Evolutionary conservation across 768 basidiomycete species (phyloP).

Genomic region (Boletus pseudopeckii): DNA sequence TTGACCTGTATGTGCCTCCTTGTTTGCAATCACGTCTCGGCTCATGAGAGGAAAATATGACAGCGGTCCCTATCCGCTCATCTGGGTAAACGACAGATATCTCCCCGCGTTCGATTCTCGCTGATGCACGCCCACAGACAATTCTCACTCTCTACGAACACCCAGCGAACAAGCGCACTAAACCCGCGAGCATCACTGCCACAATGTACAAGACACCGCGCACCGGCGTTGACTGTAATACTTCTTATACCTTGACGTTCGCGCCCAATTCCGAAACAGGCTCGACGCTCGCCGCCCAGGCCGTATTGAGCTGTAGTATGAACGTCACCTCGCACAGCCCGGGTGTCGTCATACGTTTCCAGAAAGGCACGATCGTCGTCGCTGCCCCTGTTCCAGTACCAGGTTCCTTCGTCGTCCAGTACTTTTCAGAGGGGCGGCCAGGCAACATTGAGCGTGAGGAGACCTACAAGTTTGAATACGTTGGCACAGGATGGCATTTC

Average conservation of each 20-base stretch:
- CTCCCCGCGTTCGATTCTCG: not conserved
- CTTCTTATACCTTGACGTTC: slow-evolving; percentile 43
- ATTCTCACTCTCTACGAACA: slow-evolving; percentile 46
- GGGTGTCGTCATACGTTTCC: slow-evolving; percentile 39
- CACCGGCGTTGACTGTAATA: slow-evolving; percentile 43
- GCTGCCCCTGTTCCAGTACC: slow-evolving; percentile 36
- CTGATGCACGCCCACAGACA: slow-evolving; percentile 31
- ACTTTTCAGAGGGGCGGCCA: slow-evolving; percentile 33
- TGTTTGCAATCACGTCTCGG: not conserved
- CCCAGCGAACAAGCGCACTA: slow-evolving; percentile 40
- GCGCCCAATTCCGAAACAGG: slow-evolving; percentile 21
- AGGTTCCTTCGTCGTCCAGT: slow-evolving; percentile 27
- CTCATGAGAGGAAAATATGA: not conserved
- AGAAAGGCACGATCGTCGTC: slow-evolving; percentile 42
- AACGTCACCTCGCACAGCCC: slow-evolving; percentile 29
- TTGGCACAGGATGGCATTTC: slow-evolving; percentile 45
- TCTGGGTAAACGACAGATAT: not conserved
- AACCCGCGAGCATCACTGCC: slow-evolving; percentile 37
- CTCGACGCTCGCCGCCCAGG: slow-evolving; percentile 33
- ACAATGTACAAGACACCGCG: slow-evolving; percentile 43
- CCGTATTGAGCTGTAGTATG: slow-evolving; percentile 37
- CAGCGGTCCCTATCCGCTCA: not conserved
- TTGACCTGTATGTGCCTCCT: not conserved
- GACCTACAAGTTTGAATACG: slow-evolving; percentile 30
- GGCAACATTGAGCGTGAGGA: slow-evolving; percentile 34